These are phyloP conservation scores for Fragaria iinumae DNA, from an alignment of 306 rosid genomes.

Conservation along the genomic window DNA sequence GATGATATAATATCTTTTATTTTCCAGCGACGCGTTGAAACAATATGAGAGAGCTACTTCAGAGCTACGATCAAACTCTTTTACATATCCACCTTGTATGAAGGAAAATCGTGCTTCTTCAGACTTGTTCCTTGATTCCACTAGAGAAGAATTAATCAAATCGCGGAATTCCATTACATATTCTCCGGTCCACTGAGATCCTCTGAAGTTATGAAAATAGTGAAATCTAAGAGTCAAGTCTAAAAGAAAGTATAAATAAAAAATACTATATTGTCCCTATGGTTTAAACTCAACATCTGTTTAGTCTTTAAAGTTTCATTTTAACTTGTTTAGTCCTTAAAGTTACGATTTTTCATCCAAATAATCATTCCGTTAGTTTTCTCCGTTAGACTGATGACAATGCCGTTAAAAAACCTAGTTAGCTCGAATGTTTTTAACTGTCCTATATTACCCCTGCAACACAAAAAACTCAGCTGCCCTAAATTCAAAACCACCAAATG, in stretches of 20 bases:
- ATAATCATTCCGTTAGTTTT: too few relatives aligned
- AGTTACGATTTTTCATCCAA: too few relatives aligned
- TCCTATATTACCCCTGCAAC: too few relatives aligned
- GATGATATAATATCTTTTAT: background rate
- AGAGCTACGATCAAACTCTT: slow-evolving; percentile 50
- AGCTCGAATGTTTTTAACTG: too few relatives aligned
- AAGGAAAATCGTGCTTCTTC: slow-evolving; percentile 85
- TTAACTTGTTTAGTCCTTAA: too few relatives aligned
- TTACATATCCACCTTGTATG: slow-evolving; percentile 76
- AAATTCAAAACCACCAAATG: too few relatives aligned
- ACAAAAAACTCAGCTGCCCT: too few relatives aligned
- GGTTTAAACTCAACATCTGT: too few relatives aligned
- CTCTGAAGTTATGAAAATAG: slow-evolving; percentile 43
- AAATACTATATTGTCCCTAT: too few relatives aligned
- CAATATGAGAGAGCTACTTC: slow-evolving; percentile 1
- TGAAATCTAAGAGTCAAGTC: slow-evolving; percentile 9
- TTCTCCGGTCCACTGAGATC: slow-evolving; percentile 89
- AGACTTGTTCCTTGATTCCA: slow-evolving; percentile 36
- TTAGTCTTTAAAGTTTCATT: too few relatives aligned
- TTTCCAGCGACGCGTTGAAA: background rate
- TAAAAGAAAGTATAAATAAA: background rate
- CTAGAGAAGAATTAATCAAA: slow-evolving; percentile 48
- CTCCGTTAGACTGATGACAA: too few relatives aligned
- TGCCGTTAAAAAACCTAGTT: too few relatives aligned
- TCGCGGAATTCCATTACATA: slow-evolving; percentile 71